Evolutionary conservation across 2,329 filamentous ascomycete species (phyloP).

Genomic region (Pezizomycotina sp.): DNA sequence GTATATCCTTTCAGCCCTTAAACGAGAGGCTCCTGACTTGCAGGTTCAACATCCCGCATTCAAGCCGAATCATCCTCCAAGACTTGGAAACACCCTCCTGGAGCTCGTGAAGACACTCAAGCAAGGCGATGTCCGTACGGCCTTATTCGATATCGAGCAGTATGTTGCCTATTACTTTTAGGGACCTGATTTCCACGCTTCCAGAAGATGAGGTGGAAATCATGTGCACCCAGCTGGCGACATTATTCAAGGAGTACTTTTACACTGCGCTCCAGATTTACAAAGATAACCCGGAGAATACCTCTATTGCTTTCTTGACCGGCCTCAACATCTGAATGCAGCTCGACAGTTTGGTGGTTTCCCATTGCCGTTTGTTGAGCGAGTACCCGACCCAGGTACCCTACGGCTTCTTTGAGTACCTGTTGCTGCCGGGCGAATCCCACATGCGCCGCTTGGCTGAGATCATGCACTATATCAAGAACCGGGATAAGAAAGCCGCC

Average conservation of each 20-base stretch:
- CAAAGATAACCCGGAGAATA: slow-evolving; percentile 30
- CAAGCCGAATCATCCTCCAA: slow-evolving; percentile 9
- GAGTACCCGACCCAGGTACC: slow-evolving; percentile 37
- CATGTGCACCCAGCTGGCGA: slow-evolving; percentile 22
- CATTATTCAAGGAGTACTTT: slow-evolving; percentile 29
- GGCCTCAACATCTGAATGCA: slow-evolving; percentile 44
- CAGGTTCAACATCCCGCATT: slow-evolving; percentile 11
- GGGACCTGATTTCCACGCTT: slow-evolving; percentile 29
- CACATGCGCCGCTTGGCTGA: slow-evolving; percentile 34
- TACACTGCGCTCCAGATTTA: slow-evolving; percentile 27
- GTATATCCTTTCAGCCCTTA: slow-evolving; percentile 17
- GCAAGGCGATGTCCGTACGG: slow-evolving; percentile 21
- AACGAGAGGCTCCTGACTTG: slow-evolving; percentile 12
- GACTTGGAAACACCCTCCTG: slow-evolving; percentile 5
- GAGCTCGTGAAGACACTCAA: slow-evolving; percentile 7
- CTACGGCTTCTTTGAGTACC: slow-evolving; percentile 29
- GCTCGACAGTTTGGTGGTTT: slow-evolving; percentile 35
- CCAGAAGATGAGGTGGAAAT: slow-evolving; percentile 6
- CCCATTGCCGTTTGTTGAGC: slow-evolving; percentile 30
- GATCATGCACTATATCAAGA: slow-evolving; percentile 36
- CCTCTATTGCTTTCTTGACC: slow-evolving; percentile 41
- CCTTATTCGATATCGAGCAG: slow-evolving; percentile 33
- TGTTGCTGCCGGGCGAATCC: slow-evolving; percentile 32
- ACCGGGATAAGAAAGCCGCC: slow-evolving; percentile 25
- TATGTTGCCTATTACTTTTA: slow-evolving; percentile 35